phyloP scores from a whole-genome alignment of 306 rosid species.

The Comarum palustre region DNA sequence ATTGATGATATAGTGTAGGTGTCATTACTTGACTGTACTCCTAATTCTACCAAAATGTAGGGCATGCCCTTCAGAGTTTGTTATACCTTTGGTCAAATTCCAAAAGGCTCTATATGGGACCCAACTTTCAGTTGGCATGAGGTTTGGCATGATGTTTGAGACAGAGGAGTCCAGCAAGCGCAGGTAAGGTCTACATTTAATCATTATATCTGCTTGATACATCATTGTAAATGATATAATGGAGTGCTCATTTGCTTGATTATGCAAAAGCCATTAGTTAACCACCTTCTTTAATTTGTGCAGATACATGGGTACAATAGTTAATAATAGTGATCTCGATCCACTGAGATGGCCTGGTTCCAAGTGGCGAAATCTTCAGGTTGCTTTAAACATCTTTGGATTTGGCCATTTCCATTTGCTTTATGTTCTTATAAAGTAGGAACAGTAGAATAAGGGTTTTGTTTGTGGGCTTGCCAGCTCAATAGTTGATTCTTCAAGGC shows the following conservation, averaged over 20 bases:
- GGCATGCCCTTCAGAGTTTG: constrained; percentile 98
- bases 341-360: constrained; percentile 98
- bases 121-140: constrained; percentile 89
- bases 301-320: constrained; percentile 94
- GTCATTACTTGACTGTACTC: constrained; percentile 1
- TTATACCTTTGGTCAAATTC: constrained; percentile 71
- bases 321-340: constrained; percentile 74
- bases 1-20: background rate
- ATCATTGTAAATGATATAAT: background rate
- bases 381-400: constrained; percentile 16
- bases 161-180: constrained; percentile 97
- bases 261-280: background rate
- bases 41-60: constrained; percentile 35
- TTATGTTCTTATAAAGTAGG: background rate
- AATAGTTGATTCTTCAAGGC: background rate
- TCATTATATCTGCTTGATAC: background rate
- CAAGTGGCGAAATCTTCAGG: constrained; percentile 98
- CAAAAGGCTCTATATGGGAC: constrained; percentile 78
- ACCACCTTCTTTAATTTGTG: constrained; percentile 23
- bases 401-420: background rate
- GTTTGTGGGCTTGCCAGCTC: constrained; percentile 6
- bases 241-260: background rate
- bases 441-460: background rate
- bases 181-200: constrained; percentile 46
- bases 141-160: constrained; percentile 99